Percentiles rank a stretch among this genome's conserved stretches.
Evolutionary conservation across 2,329 filamentous ascomycete species (phyloP).

Genomic region (Podosphaera fusca): DNA sequence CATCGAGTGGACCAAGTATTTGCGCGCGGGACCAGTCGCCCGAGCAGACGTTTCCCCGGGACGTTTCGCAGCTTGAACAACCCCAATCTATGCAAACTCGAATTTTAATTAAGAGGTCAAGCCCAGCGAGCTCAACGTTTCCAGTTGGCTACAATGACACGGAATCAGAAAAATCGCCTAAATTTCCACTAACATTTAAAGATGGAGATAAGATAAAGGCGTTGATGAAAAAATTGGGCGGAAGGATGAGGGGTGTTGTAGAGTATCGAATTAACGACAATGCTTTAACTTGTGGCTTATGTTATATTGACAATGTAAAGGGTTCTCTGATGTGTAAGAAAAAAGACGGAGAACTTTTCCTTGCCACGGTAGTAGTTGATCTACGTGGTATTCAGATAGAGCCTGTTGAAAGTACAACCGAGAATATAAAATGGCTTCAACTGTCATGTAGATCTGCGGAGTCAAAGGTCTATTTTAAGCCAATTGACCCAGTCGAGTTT

Average conservation of each 20-base stretch:
- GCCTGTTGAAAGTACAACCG: constrained; percentile 25
- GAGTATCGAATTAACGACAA: constrained; percentile 42
- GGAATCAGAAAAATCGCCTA: constrained; percentile 20
- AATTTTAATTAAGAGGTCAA: constrained; percentile 33
- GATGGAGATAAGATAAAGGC: constrained; percentile 50
- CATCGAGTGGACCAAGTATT: neutral
- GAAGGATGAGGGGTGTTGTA: constrained; percentile 57
- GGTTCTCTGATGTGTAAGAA: constrained; percentile 55
- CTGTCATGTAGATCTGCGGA: constrained; percentile 29
- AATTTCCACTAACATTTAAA: constrained; percentile 34
- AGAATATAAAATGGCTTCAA: constrained; percentile 27
- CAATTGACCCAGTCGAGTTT: constrained; percentile 39
- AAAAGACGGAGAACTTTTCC: constrained; percentile 39
- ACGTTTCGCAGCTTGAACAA: neutral
- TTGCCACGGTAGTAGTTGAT: constrained; percentile 46
- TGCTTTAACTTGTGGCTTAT: constrained; percentile 49
- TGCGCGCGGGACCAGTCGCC: neutral
- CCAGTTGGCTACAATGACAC: constrained; percentile 33
- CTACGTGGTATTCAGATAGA: constrained; percentile 51
- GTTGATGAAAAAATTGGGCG: constrained; percentile 56
- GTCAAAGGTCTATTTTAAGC: constrained; percentile 40
- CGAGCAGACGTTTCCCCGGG: neutral
- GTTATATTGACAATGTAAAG: constrained; percentile 55
- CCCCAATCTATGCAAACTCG: constrained; percentile 14
- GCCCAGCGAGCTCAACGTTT: constrained; percentile 22